phyloP scores from a whole-genome alignment of 2,329 filamentous ascomycete genomes.

The Fusarium sp. region DNA sequence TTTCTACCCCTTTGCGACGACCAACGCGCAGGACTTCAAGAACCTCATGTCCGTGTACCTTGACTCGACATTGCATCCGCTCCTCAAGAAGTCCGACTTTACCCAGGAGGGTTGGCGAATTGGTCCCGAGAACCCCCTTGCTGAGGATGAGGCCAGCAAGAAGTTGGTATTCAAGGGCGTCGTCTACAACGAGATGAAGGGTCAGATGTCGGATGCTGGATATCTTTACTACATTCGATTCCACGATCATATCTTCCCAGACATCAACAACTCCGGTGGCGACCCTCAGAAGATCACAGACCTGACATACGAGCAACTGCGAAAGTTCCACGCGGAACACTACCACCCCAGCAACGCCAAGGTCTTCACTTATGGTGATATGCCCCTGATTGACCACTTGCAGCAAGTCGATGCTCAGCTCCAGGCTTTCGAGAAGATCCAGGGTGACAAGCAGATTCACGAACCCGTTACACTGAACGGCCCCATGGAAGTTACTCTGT shows the following conservation, averaged over 20 bases:
- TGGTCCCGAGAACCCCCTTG: constrained; percentile 86
- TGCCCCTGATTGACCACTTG: constrained; percentile 85
- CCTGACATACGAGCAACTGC: constrained; percentile 89
- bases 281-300: constrained; percentile 97
- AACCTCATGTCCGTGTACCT: constrained; percentile 98
- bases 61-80: constrained; percentile 89
- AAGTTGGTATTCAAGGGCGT: constrained; percentile 95
- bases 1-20: constrained; percentile 97
- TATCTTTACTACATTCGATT: constrained; percentile 97
- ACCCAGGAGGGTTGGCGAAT: constrained; percentile 97
- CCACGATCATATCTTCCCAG: constrained; percentile 93
- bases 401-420: constrained; percentile 82
- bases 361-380: constrained; percentile 93
- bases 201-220: constrained; percentile 96
- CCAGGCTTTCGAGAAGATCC: constrained; percentile 76
- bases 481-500: constrained; percentile 75
- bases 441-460: constrained; percentile 79
- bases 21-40: constrained; percentile 93
- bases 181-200: constrained; percentile 99
- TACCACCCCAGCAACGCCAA: constrained; percentile 99
- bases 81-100: constrained; percentile 92
- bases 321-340: constrained; percentile 88
- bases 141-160: constrained; percentile 68
- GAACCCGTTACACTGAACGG: constrained; percentile 78
- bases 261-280: constrained; percentile 95